Evolutionary conservation across 768 basidiomycete species (phyloP).

Genomic region (Saitozyma sp.): DNA sequence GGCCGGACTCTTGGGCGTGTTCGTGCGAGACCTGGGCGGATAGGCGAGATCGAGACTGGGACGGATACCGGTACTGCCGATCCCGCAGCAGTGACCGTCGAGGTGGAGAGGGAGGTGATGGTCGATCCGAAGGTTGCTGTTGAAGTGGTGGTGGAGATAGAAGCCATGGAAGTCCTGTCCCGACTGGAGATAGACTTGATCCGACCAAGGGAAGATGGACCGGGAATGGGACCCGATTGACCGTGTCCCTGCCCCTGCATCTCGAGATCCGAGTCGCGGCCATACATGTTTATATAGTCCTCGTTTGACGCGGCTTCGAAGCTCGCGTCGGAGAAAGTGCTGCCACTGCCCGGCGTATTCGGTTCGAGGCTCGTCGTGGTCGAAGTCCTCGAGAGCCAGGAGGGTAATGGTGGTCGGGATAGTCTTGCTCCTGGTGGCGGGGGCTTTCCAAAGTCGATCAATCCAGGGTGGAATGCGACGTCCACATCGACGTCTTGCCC

Average conservation of each 20-base stretch:
- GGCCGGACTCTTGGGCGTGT: slow-evolving; percentile 12
- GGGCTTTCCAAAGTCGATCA: slow-evolving; percentile 25
- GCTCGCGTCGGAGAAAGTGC: slow-evolving; percentile 22
- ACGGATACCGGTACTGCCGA: no score
- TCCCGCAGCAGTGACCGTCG: slow-evolving; percentile 4
- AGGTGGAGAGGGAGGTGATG: slow-evolving; percentile 5
- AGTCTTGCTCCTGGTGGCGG: slow-evolving; percentile 2
- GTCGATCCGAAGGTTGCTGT: slow-evolving; percentile 3
- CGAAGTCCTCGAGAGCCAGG: no score
- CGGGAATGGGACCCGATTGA: background rate
- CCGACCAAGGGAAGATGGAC: background rate
- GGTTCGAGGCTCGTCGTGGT: no score
- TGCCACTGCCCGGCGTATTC: slow-evolving; percentile 14
- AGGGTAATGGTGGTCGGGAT: no score
- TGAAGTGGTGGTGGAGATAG: background rate
- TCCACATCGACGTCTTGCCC: no score
- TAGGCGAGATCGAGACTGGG: slow-evolving; percentile 5
- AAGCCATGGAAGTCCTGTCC: background rate
- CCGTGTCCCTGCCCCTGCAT: background rate
- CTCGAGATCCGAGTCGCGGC: slow-evolving; percentile 5
- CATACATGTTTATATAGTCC: slow-evolving; percentile 29
- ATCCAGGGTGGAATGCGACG: slow-evolving; percentile 27
- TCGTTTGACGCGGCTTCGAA: slow-evolving; percentile 29
- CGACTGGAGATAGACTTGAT: background rate
- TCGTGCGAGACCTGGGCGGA: background rate